Conservation (phyloP, 177 flowering plant genomes). For the Vitis hybrid region DNA sequence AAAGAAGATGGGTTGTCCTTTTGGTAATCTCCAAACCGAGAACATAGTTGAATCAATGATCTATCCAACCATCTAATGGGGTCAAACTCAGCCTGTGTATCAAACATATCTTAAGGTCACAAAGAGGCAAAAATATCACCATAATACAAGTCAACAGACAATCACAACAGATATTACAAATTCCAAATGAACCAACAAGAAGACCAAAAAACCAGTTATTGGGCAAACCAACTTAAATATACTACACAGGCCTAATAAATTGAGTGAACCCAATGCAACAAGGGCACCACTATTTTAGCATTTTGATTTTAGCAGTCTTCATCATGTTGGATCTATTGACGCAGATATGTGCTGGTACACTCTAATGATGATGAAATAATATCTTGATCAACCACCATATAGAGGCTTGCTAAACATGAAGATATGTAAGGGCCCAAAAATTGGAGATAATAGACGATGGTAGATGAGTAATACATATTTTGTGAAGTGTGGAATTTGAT, state of each 20-base stretch:
- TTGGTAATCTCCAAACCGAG: constrained; percentile 91
- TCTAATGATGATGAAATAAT: too few species aligned
- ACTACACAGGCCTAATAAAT: not conserved
- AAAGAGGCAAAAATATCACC: not conserved
- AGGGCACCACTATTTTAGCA: not conserved
- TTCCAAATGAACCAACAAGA: not conserved
- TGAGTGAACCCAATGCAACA: not conserved
- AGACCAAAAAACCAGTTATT: not conserved
- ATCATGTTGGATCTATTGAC: too few species aligned
- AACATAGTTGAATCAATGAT: constrained; percentile 80
- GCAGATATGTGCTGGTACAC: too few species aligned
- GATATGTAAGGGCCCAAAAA: too few species aligned
- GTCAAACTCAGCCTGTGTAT: constrained; percentile 87
- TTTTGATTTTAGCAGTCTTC: too few species aligned
- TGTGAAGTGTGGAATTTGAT: too few species aligned
- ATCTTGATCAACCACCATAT: too few species aligned
- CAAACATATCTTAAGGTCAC: constrained; percentile 10
- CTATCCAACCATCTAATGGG: constrained; percentile 95
- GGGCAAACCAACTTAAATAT: not conserved
- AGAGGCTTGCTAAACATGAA: too few species aligned
- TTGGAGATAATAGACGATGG: too few species aligned
- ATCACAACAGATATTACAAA: not conserved
- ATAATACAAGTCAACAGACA: not conserved
- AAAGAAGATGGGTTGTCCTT: constrained; percentile 86
- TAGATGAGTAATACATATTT: too few species aligned